Base-by-base conservation (phyloP, 108 stramenopile genomes). In the Skeletonema grethae region DNA sequence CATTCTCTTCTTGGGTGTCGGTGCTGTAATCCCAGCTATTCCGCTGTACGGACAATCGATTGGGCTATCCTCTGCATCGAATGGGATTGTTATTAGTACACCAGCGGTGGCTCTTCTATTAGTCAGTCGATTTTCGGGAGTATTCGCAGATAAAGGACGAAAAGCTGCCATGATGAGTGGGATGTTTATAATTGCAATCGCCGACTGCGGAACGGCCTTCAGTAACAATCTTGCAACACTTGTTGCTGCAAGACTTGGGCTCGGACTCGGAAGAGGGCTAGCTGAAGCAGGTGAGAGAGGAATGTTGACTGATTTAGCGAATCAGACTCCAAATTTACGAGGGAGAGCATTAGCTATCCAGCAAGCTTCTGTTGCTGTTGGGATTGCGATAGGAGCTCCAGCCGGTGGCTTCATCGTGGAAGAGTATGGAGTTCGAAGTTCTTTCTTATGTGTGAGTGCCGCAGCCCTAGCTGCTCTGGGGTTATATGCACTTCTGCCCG, bases 91-190 rank as follows among this genome's bases (percentile, higher is more conserved):
- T 30, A 88, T 92, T 24, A 84, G 84, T 16, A 86, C 88, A 38
- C 91, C 91, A 12, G 88, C 91, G 25, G 69, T 90, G 1, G 86
- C 87, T 0, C 64, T 92, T 10, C 43, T 92, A n/a, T 30, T 88
- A 8, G 30, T 56, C 3, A 82, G 86, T 48, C 82, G 80, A 32
- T 56, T 68, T 43, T 55, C 70, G 16, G 91, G 88, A 13, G 45
- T 64, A 29, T 79, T 57, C 39, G 91, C 91, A 18, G 91, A 92
- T 62, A 28, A 45, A 24, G 87, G 75, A 13, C 77, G 91, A 13
- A 92, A 89, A 61, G 77, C 77, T 10, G 88, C 91, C 22, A 88
- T 92, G 87, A 78, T 89, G 38, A n/a, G 67, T n/a, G 91, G 91
- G 2, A 92, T 92, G 91, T 82, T 73, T 11, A 16, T 83, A 28